Conservation (phyloP, 495 filamentous ascomycete species). For the Penicillium ucsense region DNA sequence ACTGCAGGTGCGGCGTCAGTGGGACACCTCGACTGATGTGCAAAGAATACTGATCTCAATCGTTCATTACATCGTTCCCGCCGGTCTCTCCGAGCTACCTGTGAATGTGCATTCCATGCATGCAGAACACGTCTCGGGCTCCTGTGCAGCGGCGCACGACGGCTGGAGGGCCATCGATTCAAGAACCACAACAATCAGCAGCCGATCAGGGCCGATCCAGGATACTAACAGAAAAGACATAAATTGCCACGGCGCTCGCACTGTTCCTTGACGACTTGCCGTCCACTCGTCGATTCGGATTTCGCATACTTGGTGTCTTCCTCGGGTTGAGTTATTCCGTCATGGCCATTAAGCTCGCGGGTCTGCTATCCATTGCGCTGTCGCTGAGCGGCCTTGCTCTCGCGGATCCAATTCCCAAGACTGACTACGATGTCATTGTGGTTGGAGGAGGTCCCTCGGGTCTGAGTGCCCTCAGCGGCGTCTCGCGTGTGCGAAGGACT, state of each 20-base stretch:
- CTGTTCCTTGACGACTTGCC: no score
- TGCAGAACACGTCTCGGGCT: no score
- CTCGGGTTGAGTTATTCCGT: not conserved
- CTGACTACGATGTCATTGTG: conserved; percentile 27
- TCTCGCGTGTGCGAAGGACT: conserved; percentile 43
- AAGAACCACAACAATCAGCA: no score
- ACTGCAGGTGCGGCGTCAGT: not conserved
- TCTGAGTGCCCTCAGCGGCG: conserved; percentile 40
- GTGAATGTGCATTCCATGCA: no score
- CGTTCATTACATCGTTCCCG: conserved; percentile 1
- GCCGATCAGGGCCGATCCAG: no score
- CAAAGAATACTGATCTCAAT: conserved; percentile 8
- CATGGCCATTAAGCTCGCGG: conserved; percentile 2
- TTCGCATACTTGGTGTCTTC: not conserved
- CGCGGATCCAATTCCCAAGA: conserved; percentile 13
- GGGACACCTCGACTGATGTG: not conserved
- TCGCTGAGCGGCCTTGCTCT: conserved; percentile 9
- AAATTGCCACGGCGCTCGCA: no score
- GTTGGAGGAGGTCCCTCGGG: conserved; percentile 27
- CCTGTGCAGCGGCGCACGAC: no score
- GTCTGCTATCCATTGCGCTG: conserved; percentile 12
- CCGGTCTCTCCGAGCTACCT: no score
- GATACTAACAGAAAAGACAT: no score
- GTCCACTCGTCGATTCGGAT: not conserved
- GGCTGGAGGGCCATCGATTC: no score